Conservation (phyloP, 495 filamentous ascomycete species). For the Aspergillus homomorphus region DNA sequence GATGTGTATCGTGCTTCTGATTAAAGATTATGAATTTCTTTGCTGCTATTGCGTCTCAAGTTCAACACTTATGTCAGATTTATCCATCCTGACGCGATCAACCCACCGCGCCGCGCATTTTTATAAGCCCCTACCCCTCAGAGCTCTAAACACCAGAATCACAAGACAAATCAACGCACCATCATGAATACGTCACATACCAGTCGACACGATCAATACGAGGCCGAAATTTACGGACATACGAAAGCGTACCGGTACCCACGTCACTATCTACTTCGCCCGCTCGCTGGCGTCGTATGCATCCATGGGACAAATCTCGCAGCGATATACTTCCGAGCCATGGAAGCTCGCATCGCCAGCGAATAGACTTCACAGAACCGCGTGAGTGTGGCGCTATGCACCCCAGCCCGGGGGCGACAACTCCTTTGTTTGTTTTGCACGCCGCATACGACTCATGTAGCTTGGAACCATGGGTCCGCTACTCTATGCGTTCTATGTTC, state of each 20-base stretch:
- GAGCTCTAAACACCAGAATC: background rate
- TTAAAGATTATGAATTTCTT: background rate
- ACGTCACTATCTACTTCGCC: background rate
- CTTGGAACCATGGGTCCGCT: background rate
- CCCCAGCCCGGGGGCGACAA: background rate
- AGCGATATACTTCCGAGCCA: background rate
- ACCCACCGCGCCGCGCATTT: no score
- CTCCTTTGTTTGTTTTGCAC: background rate
- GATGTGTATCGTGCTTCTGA: background rate
- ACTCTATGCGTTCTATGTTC: background rate
- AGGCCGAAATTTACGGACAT: background rate
- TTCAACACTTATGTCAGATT: no score
- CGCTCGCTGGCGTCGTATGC: background rate
- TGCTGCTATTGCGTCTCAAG: no score
- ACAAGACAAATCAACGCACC: background rate
- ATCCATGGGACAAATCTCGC: background rate
- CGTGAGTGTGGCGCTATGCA: no score
- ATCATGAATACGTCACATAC: background rate
- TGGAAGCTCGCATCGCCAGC: background rate
- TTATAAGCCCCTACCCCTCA: no score
- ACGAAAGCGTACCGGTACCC: background rate
- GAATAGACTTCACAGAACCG: no score
- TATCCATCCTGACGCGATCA: no score
- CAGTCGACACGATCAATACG: background rate
- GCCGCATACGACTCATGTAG: background rate